phyloP scores from a whole-genome alignment of 2,329 filamentous ascomycete genomes.

The Fonsecaea pedrosoi region DNA sequence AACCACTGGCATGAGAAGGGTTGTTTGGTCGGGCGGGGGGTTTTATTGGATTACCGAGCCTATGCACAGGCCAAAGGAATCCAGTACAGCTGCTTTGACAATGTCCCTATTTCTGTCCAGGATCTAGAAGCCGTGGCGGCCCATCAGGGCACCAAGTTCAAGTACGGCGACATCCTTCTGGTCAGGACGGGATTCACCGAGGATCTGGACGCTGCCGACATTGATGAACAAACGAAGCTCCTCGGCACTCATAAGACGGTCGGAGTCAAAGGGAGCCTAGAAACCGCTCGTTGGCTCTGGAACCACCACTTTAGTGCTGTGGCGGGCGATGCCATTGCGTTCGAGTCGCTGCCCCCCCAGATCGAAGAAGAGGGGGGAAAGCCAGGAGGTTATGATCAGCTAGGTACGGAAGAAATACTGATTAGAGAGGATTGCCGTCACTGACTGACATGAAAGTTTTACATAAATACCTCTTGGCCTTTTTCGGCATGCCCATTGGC shows the following conservation, averaged over 20 bases:
- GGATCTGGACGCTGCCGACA: slow-evolving; percentile 27
- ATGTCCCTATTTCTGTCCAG: slow-evolving; percentile 40
- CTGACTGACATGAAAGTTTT: no score
- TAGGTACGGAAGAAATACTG: no score
- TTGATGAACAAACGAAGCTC: not conserved
- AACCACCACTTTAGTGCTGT: slow-evolving; percentile 61
- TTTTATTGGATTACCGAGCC: slow-evolving; percentile 53
- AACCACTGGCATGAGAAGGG: slow-evolving; percentile 43
- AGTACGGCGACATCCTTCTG: slow-evolving; percentile 36
- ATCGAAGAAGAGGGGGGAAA: not conserved
- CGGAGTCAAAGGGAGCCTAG: slow-evolving; percentile 59
- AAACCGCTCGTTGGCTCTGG: slow-evolving; percentile 69
- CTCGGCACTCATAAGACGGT: not conserved
- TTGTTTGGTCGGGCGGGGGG: slow-evolving; percentile 52
- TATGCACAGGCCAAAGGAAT: slow-evolving; percentile 51
- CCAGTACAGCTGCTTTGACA: slow-evolving; percentile 47
- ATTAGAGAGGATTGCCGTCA: no score
- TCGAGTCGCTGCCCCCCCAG: slow-evolving; percentile 66
- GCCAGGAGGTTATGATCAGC: no score
- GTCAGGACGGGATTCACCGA: slow-evolving; percentile 37
- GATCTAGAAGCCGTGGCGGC: slow-evolving; percentile 28
- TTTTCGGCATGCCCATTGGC: no score
- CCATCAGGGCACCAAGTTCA: slow-evolving; percentile 30
- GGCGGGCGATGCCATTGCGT: slow-evolving; percentile 63
- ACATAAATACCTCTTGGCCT: no score